These are phyloP conservation scores for Apiospora saccharicola DNA, from an alignment of 2,329 filamentous ascomycete species.

Conservation along the genomic window DNA sequence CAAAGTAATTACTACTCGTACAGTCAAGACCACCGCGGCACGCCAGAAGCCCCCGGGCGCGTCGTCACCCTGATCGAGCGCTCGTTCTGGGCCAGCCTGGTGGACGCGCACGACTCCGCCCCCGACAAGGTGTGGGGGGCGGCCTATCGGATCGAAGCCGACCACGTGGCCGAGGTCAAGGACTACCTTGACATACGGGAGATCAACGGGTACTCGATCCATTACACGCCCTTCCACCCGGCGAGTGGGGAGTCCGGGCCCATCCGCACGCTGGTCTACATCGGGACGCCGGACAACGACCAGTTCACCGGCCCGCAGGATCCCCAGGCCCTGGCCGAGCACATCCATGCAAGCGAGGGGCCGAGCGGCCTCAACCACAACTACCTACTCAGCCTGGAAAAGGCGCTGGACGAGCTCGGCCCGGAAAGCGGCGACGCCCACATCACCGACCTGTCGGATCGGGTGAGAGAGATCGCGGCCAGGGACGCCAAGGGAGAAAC, in stretches of 20 bases:
- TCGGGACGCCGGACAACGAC: slow-evolving; percentile 90
- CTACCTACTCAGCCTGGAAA: slow-evolving; percentile 84
- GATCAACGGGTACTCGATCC: slow-evolving; percentile 96
- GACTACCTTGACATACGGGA: slow-evolving; percentile 94
- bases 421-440: slow-evolving; percentile 83
- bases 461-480: slow-evolving; percentile 70
- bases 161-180: slow-evolving; percentile 80
- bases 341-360: slow-evolving; percentile 79
- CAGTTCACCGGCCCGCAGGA: slow-evolving; percentile 91
- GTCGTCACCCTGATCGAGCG: slow-evolving; percentile 93
- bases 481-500: slow-evolving; percentile 23
- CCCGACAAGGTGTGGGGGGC: slow-evolving; percentile 85
- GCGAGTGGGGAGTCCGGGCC: slow-evolving; percentile 39
- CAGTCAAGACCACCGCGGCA: slow-evolving; percentile 95
- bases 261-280: slow-evolving; percentile 79
- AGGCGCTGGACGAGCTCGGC: slow-evolving; percentile 75
- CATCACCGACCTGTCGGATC: slow-evolving; percentile 79
- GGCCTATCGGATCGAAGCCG: slow-evolving; percentile 82
- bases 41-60: slow-evolving; percentile 83
- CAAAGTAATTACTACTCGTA: slow-evolving; percentile 1
- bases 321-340: slow-evolving; percentile 76
- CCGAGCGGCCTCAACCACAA: slow-evolving; percentile 91
- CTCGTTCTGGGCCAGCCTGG: slow-evolving; percentile 81
- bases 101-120: slow-evolving; percentile 68
- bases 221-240: slow-evolving; percentile 85